A percentile compares a stretch with the other conserved stretches of the same genome.
Conservation (phyloP, 345 rosid species). For the Schrenkiella parvula region DNA sequence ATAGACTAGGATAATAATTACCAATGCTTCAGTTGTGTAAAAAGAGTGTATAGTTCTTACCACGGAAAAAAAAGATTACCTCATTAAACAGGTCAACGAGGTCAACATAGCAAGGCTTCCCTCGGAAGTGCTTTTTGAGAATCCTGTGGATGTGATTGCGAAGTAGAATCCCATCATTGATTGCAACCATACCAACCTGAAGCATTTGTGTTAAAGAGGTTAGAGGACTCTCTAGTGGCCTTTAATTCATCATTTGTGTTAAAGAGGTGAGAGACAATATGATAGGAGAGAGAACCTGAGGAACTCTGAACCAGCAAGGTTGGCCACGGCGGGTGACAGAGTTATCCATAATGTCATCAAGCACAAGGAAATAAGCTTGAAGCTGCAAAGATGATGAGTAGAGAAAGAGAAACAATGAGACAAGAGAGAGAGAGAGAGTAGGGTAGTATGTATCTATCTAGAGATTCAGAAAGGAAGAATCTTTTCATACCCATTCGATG, state of each 20-base stretch:
- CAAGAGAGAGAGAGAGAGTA: background rate
- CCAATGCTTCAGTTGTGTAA: background rate
- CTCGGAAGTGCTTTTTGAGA: slow-evolving; percentile 52
- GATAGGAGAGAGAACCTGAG: slow-evolving; percentile 43
- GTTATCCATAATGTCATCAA: slow-evolving; percentile 83
- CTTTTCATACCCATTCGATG: slow-evolving; percentile 68
- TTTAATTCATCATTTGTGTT: background rate
- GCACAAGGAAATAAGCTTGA: slow-evolving; percentile 77
- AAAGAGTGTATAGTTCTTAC: background rate
- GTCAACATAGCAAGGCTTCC: slow-evolving; percentile 53
- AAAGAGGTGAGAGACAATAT: background rate
- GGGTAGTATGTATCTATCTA: background rate
- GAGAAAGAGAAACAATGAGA: background rate
- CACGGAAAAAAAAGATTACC: slow-evolving; percentile 25
- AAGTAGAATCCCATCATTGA: slow-evolving; percentile 54
- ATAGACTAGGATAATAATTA: background rate
- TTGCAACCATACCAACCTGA: slow-evolving; percentile 79
- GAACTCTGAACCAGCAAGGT: slow-evolving; percentile 82
- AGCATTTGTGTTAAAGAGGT: slow-evolving; percentile 3
- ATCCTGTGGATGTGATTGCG: slow-evolving; percentile 68
- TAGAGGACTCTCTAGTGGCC: background rate
- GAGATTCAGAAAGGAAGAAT: background rate
- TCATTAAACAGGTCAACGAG: slow-evolving; percentile 63
- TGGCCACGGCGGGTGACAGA: slow-evolving; percentile 83
- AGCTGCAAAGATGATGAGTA: slow-evolving; percentile 42